Conservation (phyloP, 148 eudicot genomes). For the Rhododendron simsii region DNA sequence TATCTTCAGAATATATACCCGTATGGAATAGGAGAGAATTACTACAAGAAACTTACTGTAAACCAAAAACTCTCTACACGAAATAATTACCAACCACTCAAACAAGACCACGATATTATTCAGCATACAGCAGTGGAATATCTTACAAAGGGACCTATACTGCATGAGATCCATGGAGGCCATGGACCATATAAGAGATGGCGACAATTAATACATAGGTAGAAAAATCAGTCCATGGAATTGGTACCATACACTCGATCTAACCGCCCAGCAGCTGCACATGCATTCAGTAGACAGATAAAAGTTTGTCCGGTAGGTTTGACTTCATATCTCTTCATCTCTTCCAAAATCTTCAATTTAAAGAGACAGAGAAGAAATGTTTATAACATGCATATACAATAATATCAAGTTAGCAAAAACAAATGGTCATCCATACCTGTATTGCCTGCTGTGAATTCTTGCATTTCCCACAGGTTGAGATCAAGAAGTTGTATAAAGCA, state of each 20-base stretch:
- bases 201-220: not conserved
- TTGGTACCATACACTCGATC: constrained; percentile 71
- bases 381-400: not conserved
- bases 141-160: not conserved
- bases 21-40: not conserved
- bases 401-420: not conserved
- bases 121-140: not conserved
- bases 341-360: constrained; percentile 67
- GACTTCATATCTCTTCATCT: constrained; percentile 90
- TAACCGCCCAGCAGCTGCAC: constrained; percentile 75
- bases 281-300: constrained; percentile 88
- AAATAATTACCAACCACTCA: not conserved
- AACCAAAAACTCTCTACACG: not conserved
- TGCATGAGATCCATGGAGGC: not conserved
- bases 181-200: not conserved
- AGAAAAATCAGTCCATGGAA: not conserved
- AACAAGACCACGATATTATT: not conserved
- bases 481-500: constrained; percentile 78
- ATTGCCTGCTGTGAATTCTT: constrained; percentile 65
- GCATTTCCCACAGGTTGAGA: constrained; percentile 84
- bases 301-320: constrained; percentile 91
- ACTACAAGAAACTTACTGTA: not conserved
- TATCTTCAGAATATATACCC: not conserved
- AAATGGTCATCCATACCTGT: constrained; percentile 35
- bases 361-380: constrained; percentile 12